phyloP scores from a whole-genome alignment of 768 basidiomycete species.

The Boletellus emodensis region DNA sequence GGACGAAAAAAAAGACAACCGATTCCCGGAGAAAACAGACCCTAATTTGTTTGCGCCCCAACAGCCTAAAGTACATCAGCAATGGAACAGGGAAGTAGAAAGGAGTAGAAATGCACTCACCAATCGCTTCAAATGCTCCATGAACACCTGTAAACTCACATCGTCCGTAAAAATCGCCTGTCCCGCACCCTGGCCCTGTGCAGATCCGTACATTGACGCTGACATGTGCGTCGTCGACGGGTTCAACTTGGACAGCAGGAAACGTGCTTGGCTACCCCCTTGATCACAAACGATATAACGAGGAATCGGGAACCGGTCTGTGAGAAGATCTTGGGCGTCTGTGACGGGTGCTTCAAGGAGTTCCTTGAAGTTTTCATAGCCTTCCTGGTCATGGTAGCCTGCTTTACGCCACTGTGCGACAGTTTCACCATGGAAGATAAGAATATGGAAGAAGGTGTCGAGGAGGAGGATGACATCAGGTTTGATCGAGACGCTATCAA shows the following conservation, averaged over 20 bases:
- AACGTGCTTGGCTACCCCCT: slow-evolving; percentile 96
- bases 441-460: slow-evolving; percentile 99
- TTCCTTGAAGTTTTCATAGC: slow-evolving; percentile 98
- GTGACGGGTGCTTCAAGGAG: slow-evolving; percentile 79
- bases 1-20: background rate
- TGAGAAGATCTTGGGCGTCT: slow-evolving; percentile 95
- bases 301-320: slow-evolving; percentile 95
- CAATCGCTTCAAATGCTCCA: slow-evolving; percentile 94
- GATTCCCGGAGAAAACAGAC: background rate
- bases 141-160: slow-evolving; percentile 95
- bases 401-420: slow-evolving; percentile 98
- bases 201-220: slow-evolving; percentile 82
- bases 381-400: slow-evolving; percentile 97
- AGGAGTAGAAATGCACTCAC: slow-evolving; percentile 39
- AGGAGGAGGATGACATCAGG: slow-evolving; percentile 94
- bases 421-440: slow-evolving; percentile 98
- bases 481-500: slow-evolving; percentile 97
- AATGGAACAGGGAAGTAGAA: background rate
- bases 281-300: slow-evolving; percentile 98
- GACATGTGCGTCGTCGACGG: slow-evolving; percentile 98
- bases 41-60: slow-evolving; percentile 63
- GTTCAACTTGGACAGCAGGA: slow-evolving; percentile 93
- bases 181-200: slow-evolving; percentile 61
- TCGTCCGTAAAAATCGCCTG: slow-evolving; percentile 99
- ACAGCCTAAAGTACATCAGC: slow-evolving; percentile 45